A percentile compares a stretch with the other conserved stretches of the same genome.
Conservation (phyloP, 108 stramenopile genomes). For the Licmophora abbreviata region DNA sequence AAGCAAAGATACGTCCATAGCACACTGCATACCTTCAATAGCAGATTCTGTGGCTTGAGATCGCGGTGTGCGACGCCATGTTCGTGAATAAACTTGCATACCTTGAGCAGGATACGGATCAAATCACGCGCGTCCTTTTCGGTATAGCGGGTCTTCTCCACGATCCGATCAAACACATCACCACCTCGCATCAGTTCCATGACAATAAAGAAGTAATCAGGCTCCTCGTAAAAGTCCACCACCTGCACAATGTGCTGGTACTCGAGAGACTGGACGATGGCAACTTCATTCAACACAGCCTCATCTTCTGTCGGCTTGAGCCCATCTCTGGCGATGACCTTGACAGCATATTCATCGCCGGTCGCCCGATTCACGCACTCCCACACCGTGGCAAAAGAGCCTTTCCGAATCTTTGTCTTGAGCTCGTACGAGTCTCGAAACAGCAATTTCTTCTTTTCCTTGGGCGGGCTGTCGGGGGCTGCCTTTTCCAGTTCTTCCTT, state of each 20-base stretch:
- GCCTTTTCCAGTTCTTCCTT: conserved; percentile 9
- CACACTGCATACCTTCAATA: conserved; percentile 41
- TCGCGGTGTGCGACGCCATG: conserved; percentile 86
- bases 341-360: conserved; percentile 41
- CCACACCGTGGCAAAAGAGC: conserved; percentile 51
- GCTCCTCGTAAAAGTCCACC: conserved; percentile 87
- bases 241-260: conserved; percentile 75
- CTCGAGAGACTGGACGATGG: conserved; percentile 49
- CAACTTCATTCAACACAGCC: conserved; percentile 60
- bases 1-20: background rate
- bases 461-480: conserved; percentile 3
- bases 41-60: conserved; percentile 91
- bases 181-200: conserved; percentile 89
- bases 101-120: conserved; percentile 50
- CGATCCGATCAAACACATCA: conserved; percentile 95
- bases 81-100: conserved; percentile 79
- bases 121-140: conserved; percentile 92
- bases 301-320: conserved; percentile 42
- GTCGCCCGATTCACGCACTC: conserved; percentile 30
- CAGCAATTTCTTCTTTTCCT: conserved; percentile 5
- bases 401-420: conserved; percentile 37
- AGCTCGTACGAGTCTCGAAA: conserved; percentile 56
- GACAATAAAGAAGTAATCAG: conserved; percentile 79
- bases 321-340: conserved; percentile 43
- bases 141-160: conserved; percentile 71